phyloP scores from a whole-genome alignment of 192 early-diverging fungal species.

The Coemansia sp. region DNA sequence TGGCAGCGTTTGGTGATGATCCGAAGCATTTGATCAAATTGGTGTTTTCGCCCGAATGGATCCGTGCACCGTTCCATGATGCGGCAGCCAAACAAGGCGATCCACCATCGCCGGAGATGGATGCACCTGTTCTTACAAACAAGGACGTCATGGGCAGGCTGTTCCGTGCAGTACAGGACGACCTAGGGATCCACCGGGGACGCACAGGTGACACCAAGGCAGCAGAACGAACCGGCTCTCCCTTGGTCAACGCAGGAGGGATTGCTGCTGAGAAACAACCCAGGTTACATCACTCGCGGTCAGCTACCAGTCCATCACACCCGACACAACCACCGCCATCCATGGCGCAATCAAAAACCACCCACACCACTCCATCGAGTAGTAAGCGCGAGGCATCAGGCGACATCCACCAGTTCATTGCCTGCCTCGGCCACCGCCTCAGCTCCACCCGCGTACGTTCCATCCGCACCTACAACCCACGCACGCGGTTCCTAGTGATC shows the following conservation, averaged over 20 bases:
- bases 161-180: constrained; percentile 32
- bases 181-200: constrained; percentile 13
- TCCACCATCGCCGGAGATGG: neutral
- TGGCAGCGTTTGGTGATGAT: constrained; percentile 40
- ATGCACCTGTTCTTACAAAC: constrained; percentile 13
- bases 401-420: constrained; percentile 53
- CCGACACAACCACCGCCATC: neutral
- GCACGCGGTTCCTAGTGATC: constrained; percentile 43
- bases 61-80: constrained; percentile 22
- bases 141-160: constrained; percentile 23
- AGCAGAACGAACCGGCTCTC: too few relatives aligned
- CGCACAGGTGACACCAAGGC: neutral
- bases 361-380: neutral
- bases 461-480: constrained; percentile 24
- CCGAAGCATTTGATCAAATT: constrained; percentile 42
- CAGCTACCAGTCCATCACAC: neutral
- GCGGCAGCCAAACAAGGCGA: too few relatives aligned
- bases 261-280: neutral
- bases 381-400: constrained; percentile 25
- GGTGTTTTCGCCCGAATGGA: constrained; percentile 46
- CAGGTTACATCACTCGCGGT: constrained; percentile 9
- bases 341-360: neutral
- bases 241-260: neutral
- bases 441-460: constrained; percentile 22
- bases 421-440: constrained; percentile 47